Conservation (phyloP, 1,284 basidiomycete species). For the Malassezia slooffiae region DNA sequence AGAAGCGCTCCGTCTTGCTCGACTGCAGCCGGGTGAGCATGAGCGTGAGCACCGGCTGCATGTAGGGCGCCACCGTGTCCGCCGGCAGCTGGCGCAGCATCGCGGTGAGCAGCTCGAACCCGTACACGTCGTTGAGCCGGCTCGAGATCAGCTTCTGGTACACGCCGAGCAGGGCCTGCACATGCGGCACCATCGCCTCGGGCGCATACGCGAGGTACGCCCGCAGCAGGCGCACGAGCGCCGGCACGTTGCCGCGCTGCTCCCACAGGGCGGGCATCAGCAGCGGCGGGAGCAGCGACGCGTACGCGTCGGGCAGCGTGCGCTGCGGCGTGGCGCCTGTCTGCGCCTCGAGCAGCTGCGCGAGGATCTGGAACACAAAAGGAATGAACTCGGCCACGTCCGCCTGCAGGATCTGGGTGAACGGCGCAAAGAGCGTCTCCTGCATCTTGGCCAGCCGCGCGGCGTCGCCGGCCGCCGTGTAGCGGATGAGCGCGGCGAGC, state of each 20-base stretch:
- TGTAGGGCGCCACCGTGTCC: constrained; percentile 63
- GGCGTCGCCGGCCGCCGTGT: constrained; percentile 59
- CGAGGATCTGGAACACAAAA: constrained; percentile 91
- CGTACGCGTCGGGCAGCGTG: constrained; percentile 65
- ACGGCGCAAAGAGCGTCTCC: constrained; percentile 62
- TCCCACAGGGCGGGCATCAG: constrained; percentile 82
- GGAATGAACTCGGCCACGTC: constrained; percentile 96
- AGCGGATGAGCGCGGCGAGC: constrained; percentile 75
- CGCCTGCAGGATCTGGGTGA: constrained; percentile 74
- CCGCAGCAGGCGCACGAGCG: constrained; percentile 74
- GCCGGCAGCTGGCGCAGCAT: constrained; percentile 63
- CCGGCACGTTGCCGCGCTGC: constrained; percentile 89
- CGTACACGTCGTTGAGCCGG: constrained; percentile 78
- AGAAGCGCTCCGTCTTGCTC: constrained; percentile 79
- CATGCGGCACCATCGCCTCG: constrained; percentile 61
- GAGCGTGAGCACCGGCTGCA: constrained; percentile 67
- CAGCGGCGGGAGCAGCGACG: constrained; percentile 66
- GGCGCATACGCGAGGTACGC: constrained; percentile 71
- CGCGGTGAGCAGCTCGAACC: constrained; percentile 75
- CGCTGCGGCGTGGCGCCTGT: constrained; percentile 22
- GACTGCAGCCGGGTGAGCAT: constrained; percentile 74
- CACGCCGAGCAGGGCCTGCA: constrained; percentile 72
- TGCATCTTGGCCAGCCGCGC: constrained; percentile 67
- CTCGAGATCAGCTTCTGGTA: constrained; percentile 82
- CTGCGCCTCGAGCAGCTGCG: constrained; percentile 87